Evolutionary conservation across 2,329 filamentous ascomycete genomes (phyloP).

Genomic region (Penicillium sclerotigenum): DNA sequence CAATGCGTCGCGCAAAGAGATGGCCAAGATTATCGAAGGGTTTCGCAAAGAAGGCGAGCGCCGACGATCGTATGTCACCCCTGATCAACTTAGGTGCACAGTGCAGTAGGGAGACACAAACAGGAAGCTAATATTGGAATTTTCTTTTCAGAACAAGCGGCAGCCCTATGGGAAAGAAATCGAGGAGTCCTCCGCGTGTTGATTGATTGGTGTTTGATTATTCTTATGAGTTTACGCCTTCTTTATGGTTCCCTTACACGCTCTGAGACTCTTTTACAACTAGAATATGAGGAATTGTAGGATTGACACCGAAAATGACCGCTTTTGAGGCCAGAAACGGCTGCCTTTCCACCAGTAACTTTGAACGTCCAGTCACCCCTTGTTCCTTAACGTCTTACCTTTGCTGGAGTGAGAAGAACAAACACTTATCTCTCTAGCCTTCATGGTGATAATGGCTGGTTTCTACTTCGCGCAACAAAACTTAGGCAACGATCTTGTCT

Average conservation of each 20-base stretch:
- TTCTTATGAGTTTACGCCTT: slow-evolving; percentile 15
- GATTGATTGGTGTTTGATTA: slow-evolving; percentile 12
- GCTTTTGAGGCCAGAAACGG: too few species aligned
- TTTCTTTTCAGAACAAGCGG: slow-evolving; percentile 15
- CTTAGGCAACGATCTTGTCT: too few species aligned
- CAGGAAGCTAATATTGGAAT: neutral
- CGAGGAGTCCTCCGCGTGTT: slow-evolving; percentile 23
- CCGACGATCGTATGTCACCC: slow-evolving; percentile 67
- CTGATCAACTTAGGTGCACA: neutral
- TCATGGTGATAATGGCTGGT: too few species aligned
- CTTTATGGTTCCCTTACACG: slow-evolving; percentile 10
- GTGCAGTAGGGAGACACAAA: neutral
- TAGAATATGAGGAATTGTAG: too few species aligned
- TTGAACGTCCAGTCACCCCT: too few species aligned
- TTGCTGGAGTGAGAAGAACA: too few species aligned
- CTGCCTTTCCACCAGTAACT: too few species aligned
- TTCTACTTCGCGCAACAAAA: too few species aligned
- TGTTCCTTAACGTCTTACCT: too few species aligned
- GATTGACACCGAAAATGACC: too few species aligned
- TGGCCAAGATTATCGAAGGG: slow-evolving; percentile 82
- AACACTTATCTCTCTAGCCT: too few species aligned
- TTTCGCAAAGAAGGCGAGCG: slow-evolving; percentile 84
- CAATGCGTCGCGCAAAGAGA: slow-evolving; percentile 76
- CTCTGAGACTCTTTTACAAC: slow-evolving; percentile 4
- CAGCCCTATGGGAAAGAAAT: slow-evolving; percentile 26